These are phyloP conservation scores for Firmiana major DNA, from an alignment of 345 rosid species.

Conservation along the genomic window DNA sequence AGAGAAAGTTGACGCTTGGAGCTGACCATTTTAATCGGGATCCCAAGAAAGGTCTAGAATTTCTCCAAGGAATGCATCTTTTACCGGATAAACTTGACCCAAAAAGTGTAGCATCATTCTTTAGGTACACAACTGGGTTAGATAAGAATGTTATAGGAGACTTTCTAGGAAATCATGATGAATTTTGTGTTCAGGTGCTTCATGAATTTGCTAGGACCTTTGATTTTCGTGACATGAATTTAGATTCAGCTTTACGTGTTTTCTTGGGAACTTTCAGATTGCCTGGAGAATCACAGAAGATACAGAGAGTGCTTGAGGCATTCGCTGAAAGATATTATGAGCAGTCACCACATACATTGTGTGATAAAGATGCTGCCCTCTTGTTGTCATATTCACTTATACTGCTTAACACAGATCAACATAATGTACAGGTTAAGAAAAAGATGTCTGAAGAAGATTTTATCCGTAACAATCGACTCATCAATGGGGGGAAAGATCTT, in stretches of 20 bases:
- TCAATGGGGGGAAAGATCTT: constrained; percentile 71
- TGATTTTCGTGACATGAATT: constrained; percentile 61
- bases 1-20: constrained; percentile 56
- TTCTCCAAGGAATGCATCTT: constrained; percentile 62
- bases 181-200: constrained; percentile 72
- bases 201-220: constrained; percentile 64
- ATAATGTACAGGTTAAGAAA: constrained; percentile 67
- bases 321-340: constrained; percentile 80
- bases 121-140: constrained; percentile 67
- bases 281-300: constrained; percentile 85
- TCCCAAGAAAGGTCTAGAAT: constrained; percentile 62
- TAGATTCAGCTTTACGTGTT: constrained; percentile 68
- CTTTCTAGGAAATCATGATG: constrained; percentile 70
- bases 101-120: constrained; percentile 61
- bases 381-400: constrained; percentile 72
- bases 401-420: constrained; percentile 73
- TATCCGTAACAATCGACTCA: constrained; percentile 60
- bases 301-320: constrained; percentile 77
- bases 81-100: constrained; percentile 69
- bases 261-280: constrained; percentile 71
- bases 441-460: constrained; percentile 82
- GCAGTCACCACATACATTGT: constrained; percentile 60
- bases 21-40: constrained; percentile 71
- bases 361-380: constrained; percentile 63
- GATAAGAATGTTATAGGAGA: constrained; percentile 71